A percentile compares a stretch with the other conserved stretches of the same genome.
phyloP scores from a whole-genome alignment of 768 basidiomycete genomes.

The Boletus barrowsii region DNA sequence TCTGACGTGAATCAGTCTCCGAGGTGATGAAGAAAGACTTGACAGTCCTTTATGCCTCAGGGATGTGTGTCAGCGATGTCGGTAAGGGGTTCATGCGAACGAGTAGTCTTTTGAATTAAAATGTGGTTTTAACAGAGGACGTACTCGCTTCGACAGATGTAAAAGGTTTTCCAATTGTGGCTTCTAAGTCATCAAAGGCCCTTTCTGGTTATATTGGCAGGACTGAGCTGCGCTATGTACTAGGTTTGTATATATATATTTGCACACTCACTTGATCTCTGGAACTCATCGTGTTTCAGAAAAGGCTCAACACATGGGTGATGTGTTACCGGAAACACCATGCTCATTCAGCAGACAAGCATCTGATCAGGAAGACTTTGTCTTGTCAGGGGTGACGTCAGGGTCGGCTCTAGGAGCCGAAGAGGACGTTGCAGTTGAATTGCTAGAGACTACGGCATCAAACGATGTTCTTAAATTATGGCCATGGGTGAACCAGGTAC shows the following conservation, averaged over 20 bases:
- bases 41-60: constrained; percentile 65
- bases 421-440: constrained; percentile 64
- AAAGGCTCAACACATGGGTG: constrained; percentile 61
- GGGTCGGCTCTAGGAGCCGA: constrained; percentile 57
- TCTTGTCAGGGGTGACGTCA: constrained; percentile 39
- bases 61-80: constrained; percentile 74
- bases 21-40: constrained; percentile 87
- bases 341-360: constrained; percentile 64
- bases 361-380: constrained; percentile 51
- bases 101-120: constrained; percentile 1
- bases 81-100: constrained; percentile 48
- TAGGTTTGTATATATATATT: constrained; percentile 51
- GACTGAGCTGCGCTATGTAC: constrained; percentile 78
- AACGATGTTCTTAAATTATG: constrained; percentile 65
- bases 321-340: constrained; percentile 58
- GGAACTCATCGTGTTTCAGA: constrained; percentile 43
- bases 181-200: constrained; percentile 52
- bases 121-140: constrained; percentile 47
- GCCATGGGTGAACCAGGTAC: constrained; percentile 94
- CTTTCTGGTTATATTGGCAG: constrained; percentile 88
- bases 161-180: constrained; percentile 90
- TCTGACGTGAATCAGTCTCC: constrained; percentile 53
- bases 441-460: constrained; percentile 58
- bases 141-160: constrained; percentile 69
- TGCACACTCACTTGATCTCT: not conserved